Evolutionary conservation across 768 basidiomycete species (phyloP).

Genomic region (Calocybe cyanea): DNA sequence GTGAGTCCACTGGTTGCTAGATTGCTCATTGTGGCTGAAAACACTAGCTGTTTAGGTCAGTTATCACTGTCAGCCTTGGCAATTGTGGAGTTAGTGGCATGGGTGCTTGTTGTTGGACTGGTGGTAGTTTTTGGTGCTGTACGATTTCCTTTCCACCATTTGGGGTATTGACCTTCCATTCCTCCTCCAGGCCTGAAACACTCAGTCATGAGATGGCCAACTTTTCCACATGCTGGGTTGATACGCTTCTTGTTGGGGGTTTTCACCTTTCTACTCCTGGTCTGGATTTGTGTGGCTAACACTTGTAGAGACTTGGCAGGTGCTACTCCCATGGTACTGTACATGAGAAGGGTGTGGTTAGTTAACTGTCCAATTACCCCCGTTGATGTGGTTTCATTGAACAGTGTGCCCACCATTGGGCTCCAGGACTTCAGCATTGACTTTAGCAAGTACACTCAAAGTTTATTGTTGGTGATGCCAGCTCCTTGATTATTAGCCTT

Average conservation of each 20-base stretch:
- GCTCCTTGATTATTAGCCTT: not conserved
- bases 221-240: not conserved
- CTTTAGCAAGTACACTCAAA: not conserved
- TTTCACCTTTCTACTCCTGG: not conserved
- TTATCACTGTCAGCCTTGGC: not conserved
- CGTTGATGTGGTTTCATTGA: not conserved
- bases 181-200: slow-evolving; percentile 1
- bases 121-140: too few relatives aligned
- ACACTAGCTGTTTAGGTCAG: not conserved
- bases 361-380: not conserved
- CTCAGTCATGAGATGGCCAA: not conserved
- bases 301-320: not conserved
- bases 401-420: not conserved
- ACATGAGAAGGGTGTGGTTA: not conserved
- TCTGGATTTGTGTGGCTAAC: not conserved
- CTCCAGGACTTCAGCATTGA: not conserved
- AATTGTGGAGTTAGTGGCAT: too few relatives aligned
- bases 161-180: not conserved
- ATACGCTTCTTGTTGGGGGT: not conserved
- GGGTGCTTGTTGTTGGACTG: too few relatives aligned
- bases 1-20: not conserved
- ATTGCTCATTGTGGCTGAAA: not conserved
- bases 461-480: not conserved
- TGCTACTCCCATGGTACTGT: not conserved
- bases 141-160: not conserved